Conservation (phyloP, 2,329 filamentous ascomycete genomes). For the Ophiosphaerella korrae region DNA sequence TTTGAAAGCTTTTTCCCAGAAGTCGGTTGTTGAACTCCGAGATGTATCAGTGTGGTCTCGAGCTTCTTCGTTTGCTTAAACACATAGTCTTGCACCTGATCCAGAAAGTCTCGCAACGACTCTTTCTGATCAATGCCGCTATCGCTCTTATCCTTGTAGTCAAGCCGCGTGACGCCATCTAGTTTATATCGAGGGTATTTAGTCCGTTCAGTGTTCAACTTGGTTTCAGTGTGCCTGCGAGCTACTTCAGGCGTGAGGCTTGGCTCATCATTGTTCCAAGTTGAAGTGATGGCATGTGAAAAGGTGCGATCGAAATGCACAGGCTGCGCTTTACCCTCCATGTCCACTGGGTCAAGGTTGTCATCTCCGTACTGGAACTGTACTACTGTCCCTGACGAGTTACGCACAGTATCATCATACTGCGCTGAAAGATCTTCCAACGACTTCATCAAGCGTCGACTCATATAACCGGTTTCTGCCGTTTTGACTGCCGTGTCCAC, state of each 20-base stretch:
- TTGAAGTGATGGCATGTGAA: slow-evolving; percentile 75
- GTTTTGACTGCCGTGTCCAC: slow-evolving; percentile 99
- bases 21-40: slow-evolving; percentile 27
- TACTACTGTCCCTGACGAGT: slow-evolving; percentile 84
- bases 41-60: slow-evolving; percentile 49
- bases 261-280: slow-evolving; percentile 76
- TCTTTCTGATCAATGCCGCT: slow-evolving; percentile 64
- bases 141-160: slow-evolving; percentile 72
- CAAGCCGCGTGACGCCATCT: slow-evolving; percentile 54
- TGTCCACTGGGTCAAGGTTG: slow-evolving; percentile 92
- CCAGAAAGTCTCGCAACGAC: slow-evolving; percentile 79
- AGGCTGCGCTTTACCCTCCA: slow-evolving; percentile 92
- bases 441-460: slow-evolving; percentile 95
- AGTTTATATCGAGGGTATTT: slow-evolving; percentile 51
- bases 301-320: slow-evolving; percentile 93
- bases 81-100: slow-evolving; percentile 77
- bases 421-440: slow-evolving; percentile 91
- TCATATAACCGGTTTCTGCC: slow-evolving; percentile 99
- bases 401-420: slow-evolving; percentile 94
- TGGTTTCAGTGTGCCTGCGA: slow-evolving; percentile 67
- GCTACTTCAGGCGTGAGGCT: slow-evolving; percentile 79
- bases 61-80: slow-evolving; percentile 66
- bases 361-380: slow-evolving; percentile 98
- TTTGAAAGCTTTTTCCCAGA: slow-evolving; percentile 10
- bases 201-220: slow-evolving; percentile 70